Evolutionary conservation across 2,329 filamentous ascomycete species (phyloP).

Genomic region (Fusarium tjaetaba): DNA sequence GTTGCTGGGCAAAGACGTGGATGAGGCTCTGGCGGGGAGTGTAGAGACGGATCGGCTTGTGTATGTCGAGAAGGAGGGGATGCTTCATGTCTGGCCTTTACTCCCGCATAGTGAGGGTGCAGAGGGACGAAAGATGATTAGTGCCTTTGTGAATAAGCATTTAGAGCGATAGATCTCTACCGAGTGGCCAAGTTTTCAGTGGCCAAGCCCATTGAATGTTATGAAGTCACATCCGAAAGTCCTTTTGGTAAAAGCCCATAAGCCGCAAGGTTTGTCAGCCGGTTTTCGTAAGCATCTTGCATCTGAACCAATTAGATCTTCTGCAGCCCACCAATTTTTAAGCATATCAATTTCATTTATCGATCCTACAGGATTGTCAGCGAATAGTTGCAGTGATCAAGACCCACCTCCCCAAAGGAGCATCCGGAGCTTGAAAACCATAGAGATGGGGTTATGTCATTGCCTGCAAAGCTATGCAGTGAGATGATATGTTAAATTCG

Average conservation of each 20-base stretch:
- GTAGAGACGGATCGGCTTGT: background rate
- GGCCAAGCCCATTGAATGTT: background rate
- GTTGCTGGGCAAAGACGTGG: background rate
- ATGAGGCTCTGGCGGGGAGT: background rate
- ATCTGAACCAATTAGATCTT: background rate
- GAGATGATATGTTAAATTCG: too few species aligned
- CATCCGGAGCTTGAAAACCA: slow-evolving; percentile 12
- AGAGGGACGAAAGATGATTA: background rate
- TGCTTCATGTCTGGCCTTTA: slow-evolving; percentile 6
- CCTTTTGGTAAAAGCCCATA: background rate
- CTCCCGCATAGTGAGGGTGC: background rate
- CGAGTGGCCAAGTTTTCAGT: background rate
- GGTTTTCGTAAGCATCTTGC: background rate
- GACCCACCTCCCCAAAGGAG: slow-evolving; percentile 14
- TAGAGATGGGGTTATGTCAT: background rate
- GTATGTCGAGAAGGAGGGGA: background rate
- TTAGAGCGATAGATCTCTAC: background rate
- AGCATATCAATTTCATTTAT: background rate
- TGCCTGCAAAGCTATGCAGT: background rate
- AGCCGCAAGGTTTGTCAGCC: background rate
- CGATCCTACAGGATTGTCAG: background rate
- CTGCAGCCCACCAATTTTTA: background rate
- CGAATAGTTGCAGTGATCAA: background rate
- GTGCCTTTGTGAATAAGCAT: background rate
- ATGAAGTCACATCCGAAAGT: background rate